Evolutionary conservation across 108 stramenopile species (phyloP), one percentile per base, ranked within the genome.

Genomic region (Nitzschia inconspicua): DNA sequence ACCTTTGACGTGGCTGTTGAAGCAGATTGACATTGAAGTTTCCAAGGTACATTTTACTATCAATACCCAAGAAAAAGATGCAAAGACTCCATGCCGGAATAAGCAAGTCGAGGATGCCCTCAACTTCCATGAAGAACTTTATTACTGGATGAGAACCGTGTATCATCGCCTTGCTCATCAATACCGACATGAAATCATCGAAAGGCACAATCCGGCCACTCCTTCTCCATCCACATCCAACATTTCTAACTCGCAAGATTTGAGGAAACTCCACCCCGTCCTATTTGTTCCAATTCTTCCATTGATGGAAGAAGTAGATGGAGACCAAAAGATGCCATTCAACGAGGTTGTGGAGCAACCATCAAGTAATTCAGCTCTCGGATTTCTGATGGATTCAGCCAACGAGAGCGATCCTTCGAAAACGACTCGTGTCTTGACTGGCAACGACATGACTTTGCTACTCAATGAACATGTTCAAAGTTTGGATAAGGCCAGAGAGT

Each of bases 81-180:
- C 66, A n/a, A 75, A 72, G 27, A 89, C 88, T 18, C 88, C 88
- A 14, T 69, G 75, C 18, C 75, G 85, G 25, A 89, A 89, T 37
- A 43, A 66, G 27, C 70, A 81, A 32, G 57, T 73, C 41, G 70
- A 84, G 22, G 60, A 61, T 23, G 83, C 81, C 13, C 10, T 75
- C 6, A 57, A 67, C 7, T 84, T 86, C 41, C 68, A 73, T 34
- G 9, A 40, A 14, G 10, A 44, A 9, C 14, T 81, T 23, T 10
- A 24, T 2, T 14, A 7, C 5, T 85, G 88, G 88, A 57, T 50
- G 23, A 26, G 39, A 7, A 42, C 8, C 7, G 59, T 78, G 0
- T 14, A 19, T 2, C 4, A 3, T 8, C 35, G 40, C 30, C 68
- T 75, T 41, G 2, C 52, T 22, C n/a, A 50, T 9, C 9, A 14